Percentiles rank a stretch among this genome's conserved stretches.
Evolutionary conservation across 1,284 basidiomycete species (phyloP).

Genomic region (Laetiporus sulphureus): DNA sequence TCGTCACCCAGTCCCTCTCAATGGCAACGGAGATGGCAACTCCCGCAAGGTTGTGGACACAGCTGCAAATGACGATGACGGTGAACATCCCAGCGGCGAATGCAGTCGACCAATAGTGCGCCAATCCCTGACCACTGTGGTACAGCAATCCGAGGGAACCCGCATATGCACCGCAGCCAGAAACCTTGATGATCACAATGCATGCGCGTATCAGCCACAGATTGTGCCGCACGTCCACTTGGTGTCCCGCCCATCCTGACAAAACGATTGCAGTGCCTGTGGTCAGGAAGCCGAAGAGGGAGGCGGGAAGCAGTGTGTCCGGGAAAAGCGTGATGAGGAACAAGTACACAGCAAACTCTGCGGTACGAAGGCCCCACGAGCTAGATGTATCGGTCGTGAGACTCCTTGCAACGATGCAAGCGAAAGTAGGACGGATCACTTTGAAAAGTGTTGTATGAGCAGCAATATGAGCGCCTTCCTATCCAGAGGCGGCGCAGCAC

Average conservation of each 20-base stretch:
- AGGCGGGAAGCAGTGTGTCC: conserved; percentile 43
- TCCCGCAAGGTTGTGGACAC: conserved; percentile 35
- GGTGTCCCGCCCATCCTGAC: conserved; percentile 35
- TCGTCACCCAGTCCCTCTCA: conserved; percentile 52
- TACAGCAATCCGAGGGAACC: conserved; percentile 28
- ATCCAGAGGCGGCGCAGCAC: conserved; percentile 7
- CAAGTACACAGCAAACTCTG: conserved; percentile 41
- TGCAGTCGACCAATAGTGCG: conserved; percentile 10
- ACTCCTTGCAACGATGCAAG: too few relatives aligned
- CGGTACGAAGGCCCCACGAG: conserved; percentile 37
- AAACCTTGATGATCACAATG: conserved; percentile 39
- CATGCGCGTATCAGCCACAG: conserved; percentile 34
- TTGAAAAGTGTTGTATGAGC: conserved; percentile 18
- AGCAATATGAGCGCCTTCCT: conserved; percentile 12
- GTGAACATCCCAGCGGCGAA: conserved; percentile 27
- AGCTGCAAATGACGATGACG: conserved; percentile 34
- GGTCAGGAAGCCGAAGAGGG: conserved; percentile 40
- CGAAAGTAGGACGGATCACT: conserved; percentile 9
- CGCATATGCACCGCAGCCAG: conserved; percentile 32
- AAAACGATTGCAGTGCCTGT: conserved; percentile 32
- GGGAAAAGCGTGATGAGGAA: conserved; percentile 42
- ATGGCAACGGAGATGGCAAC: conserved; percentile 42
- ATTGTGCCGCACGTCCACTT: conserved; percentile 36
- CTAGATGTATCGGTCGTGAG: too few relatives aligned
- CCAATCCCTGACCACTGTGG: background rate